Evolutionary conservation across 1,284 basidiomycete species (phyloP).

Genomic region (Apiotrichum siamense): DNA sequence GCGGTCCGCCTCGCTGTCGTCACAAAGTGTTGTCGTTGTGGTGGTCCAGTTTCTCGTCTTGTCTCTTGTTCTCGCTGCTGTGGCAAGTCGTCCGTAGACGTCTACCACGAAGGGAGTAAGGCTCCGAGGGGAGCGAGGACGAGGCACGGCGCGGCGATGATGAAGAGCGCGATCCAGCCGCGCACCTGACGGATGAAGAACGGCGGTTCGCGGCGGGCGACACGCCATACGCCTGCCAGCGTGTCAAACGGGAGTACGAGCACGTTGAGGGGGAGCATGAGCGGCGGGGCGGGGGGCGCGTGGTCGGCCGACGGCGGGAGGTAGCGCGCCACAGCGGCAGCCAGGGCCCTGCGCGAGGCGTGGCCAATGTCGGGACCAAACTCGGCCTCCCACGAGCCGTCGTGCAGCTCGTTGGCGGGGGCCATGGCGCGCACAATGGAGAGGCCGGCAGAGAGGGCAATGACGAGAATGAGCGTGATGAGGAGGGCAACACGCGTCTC

Average conservation of each 20-base stretch:
- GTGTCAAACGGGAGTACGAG: constrained; percentile 20
- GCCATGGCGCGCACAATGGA: constrained; percentile 20
- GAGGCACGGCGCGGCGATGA: constrained; percentile 11
- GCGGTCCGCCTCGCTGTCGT: not conserved
- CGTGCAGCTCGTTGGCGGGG: constrained; percentile 16
- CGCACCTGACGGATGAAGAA: constrained; percentile 10
- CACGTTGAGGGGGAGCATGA: constrained; percentile 23
- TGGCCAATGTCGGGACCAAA: constrained; percentile 15
- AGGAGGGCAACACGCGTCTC: constrained; percentile 17
- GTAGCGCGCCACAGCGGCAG: constrained; percentile 17
- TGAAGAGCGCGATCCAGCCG: constrained; percentile 15
- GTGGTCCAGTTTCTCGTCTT: no score
- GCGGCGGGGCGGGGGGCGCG: constrained; percentile 6
- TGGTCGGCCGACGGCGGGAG: constrained; percentile 11
- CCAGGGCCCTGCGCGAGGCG: constrained; percentile 10
- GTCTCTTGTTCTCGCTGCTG: no score
- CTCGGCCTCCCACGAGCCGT: constrained; percentile 22
- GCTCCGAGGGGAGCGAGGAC: constrained; percentile 11
- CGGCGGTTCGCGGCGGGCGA: constrained; percentile 7
- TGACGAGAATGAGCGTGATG: constrained; percentile 15
- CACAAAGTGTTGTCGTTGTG: not conserved
- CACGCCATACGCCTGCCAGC: constrained; percentile 3
- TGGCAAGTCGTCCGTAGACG: not conserved
- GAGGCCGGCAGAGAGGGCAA: constrained; percentile 12
- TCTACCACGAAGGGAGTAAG: constrained; percentile 9